Base-by-base conservation (phyloP, 1,284 basidiomycete genomes). In the Grifola frondosa region DNA sequence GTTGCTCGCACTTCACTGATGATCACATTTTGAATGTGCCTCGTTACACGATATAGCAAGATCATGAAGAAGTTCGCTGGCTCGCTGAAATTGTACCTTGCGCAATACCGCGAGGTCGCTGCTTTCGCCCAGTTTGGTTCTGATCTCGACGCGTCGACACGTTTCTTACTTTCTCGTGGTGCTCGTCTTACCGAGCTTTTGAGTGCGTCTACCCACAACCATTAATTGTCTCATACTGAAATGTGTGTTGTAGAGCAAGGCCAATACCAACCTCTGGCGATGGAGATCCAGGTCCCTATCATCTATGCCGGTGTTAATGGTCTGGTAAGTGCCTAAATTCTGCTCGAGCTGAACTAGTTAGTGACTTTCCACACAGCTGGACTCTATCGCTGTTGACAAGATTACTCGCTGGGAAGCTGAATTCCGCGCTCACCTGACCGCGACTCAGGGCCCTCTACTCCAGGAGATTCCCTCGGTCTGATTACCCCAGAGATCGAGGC, bases 1-100 rank as follows among this genome's bases (percentile, higher is more conserved):
- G 62, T 52, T 8, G 6, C 23, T 8, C 11, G 5, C 10, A 11
- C 20, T 10, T 12, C 6, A 16, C 4, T 5, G 3, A 15, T n/a
- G n/a, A 13, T 31, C 7, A 7, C 10, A 4, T 16, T 16, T 38
- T 26, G n/a, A n/a, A n/a, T n/a, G n/a, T n/a, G 37, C 16, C 19
- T 34, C 1, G 34, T 32, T 13, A 31, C 9, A 40, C 17, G 2
- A 12, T 20, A 44, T 54, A 88, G 84, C 64, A 93, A 96, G 80
- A 92, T 97, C 75, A 97, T 97, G 94, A 99, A 98, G 89, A 92
- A 97, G 78, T 97, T 98, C 63, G 95, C 96, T 60, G 96, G 96
- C 84, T 98, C 95, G 55, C 86, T 98, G 64, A 99, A 99, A 80
- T 84, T 99, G 42, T 98, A 98, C 84, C 91, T 99, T 57, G 96